Base-by-base conservation (phyloP, 2,329 filamentous ascomycete species). In the Colletotrichum ledebouriae region DNA sequence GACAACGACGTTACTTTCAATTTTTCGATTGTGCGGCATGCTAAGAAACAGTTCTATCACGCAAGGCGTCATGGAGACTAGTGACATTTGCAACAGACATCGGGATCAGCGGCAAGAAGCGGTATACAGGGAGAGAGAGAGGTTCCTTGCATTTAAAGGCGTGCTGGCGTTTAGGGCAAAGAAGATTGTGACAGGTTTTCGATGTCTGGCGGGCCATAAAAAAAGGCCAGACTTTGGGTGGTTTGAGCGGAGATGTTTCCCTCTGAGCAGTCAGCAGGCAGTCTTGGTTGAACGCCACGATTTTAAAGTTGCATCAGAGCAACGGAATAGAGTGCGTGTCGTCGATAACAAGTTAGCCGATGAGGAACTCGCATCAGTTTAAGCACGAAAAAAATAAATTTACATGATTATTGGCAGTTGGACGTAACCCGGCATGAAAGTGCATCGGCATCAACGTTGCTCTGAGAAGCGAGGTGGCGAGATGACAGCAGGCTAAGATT, bases 141-240 rank as follows among this genome's bases (percentile, higher is more conserved):
- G 61, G 58, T 50, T 69, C 61, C 47, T 58, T 68, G 67, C 63
- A 69, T 69, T 56, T 20, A 33, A 37, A 46, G 67, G 67, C 57
- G 63, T 47, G 44, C 33, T 29, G 67, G 67, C 57, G 66, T 69
- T 66, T 20, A 49, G n/a, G 56, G 50, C 62, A 47, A 49, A 56
- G 42, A 44, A 57, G 59, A 60, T 55, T 55, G 61, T 44, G 49
- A 60, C 34, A 33, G 37, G 57, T 47, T 63, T 59, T 55, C 46
- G 12, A 39, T 22, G 25, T 37, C 22, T 46, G 25, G 17, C 20
- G 25, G 39, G 22, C 25, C 34, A 50, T 34, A 41, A 34, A 17
- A 53, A 12, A 42, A 39, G 41, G n/a, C 15, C n/a, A 17, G 17
- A 22, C 22, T 22, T 41, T 10, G 34, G 11, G 25, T 34, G n/a